Percentiles rank a stretch among this genome's conserved stretches.
These are phyloP conservation scores for Beta vulgaris DNA, from an alignment of 148 eudicot species.

Conservation along the genomic window DNA sequence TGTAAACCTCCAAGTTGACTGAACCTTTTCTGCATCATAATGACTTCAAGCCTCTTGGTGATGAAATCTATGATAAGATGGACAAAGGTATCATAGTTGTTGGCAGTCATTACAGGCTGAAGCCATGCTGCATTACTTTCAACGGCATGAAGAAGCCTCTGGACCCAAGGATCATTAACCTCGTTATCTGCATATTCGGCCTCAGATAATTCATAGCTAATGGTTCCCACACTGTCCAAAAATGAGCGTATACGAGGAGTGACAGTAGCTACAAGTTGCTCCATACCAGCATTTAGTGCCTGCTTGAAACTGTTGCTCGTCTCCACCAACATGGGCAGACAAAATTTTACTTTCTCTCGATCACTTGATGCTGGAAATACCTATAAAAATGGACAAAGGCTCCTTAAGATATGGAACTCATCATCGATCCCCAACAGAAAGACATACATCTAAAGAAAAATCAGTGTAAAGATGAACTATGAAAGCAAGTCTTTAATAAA, in stretches of 20 bases:
- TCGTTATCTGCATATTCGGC: conserved; percentile 94
- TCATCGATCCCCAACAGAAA: background rate
- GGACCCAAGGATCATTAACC: conserved; percentile 95
- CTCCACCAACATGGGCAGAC: conserved; percentile 73
- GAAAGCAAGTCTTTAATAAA: background rate
- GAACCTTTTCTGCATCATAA: conserved; percentile 96
- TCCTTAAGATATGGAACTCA: background rate
- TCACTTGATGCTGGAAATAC: conserved; percentile 80
- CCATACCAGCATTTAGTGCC: conserved; percentile 69
- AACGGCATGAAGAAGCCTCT: conserved; percentile 81
- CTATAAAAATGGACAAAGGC: conserved; percentile 32
- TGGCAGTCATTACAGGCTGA: conserved; percentile 83
- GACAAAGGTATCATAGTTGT: conserved; percentile 76
- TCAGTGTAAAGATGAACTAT: background rate
- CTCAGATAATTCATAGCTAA: conserved; percentile 89
- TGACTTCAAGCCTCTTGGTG: conserved; percentile 91
- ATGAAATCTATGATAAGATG: conserved; percentile 83
- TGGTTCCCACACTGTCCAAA: conserved; percentile 75
- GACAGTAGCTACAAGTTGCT: conserved; percentile 71
- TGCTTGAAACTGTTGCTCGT: conserved; percentile 75
- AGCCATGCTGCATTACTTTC: conserved; percentile 83
- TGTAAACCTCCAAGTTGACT: conserved; percentile 95
- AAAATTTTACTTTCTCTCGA: conserved; percentile 77
- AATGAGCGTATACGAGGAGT: conserved; percentile 79
- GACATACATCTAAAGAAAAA: background rate